A percentile compares a stretch with the other conserved stretches of the same genome.
Evolutionary conservation across 768 basidiomycete genomes (phyloP).

Genomic region (Tephrocybe sp.): DNA sequence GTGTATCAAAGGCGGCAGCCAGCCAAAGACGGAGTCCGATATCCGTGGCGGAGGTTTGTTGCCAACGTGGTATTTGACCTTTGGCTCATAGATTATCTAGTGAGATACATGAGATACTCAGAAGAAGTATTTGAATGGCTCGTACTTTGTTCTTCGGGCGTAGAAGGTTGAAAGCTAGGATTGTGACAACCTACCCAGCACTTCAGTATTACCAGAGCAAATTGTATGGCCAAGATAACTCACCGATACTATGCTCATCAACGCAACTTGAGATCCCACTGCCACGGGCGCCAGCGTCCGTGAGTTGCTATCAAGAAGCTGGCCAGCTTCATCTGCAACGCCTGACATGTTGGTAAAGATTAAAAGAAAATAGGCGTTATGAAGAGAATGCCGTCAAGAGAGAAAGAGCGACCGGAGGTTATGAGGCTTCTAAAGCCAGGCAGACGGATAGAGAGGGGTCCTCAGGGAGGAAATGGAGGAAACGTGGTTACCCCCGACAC

Average conservation of each 20-base stretch:
- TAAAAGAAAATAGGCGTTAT: constrained; percentile 10
- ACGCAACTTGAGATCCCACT: constrained; percentile 73
- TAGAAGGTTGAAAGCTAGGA: constrained; percentile 77
- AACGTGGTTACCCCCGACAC: no score
- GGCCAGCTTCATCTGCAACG: constrained; percentile 34
- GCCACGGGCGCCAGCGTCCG: constrained; percentile 80
- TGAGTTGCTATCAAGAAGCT: constrained; percentile 42
- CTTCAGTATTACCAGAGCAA: constrained; percentile 4
- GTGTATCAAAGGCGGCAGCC: constrained; percentile 84
- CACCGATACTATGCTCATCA: constrained; percentile 77
- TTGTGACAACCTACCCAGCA: constrained; percentile 52
- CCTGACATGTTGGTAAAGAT: constrained; percentile 28
- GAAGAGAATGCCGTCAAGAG: constrained; percentile 12
- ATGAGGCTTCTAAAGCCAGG: constrained; percentile 7
- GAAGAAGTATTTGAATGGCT: constrained; percentile 2
- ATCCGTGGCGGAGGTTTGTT: constrained; percentile 79
- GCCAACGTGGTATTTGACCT: constrained; percentile 86
- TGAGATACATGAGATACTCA: constrained; percentile 8
- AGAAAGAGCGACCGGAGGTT: constrained; percentile 14
- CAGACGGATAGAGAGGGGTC: neutral
- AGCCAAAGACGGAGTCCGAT: constrained; percentile 81
- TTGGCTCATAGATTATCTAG: constrained; percentile 90
- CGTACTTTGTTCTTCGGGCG: constrained; percentile 87
- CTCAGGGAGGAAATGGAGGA: constrained; percentile 1
- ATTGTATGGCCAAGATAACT: constrained; percentile 23